Evolutionary conservation across 768 basidiomycete genomes (phyloP).

Genomic region (Pisolithus tinctorius): DNA sequence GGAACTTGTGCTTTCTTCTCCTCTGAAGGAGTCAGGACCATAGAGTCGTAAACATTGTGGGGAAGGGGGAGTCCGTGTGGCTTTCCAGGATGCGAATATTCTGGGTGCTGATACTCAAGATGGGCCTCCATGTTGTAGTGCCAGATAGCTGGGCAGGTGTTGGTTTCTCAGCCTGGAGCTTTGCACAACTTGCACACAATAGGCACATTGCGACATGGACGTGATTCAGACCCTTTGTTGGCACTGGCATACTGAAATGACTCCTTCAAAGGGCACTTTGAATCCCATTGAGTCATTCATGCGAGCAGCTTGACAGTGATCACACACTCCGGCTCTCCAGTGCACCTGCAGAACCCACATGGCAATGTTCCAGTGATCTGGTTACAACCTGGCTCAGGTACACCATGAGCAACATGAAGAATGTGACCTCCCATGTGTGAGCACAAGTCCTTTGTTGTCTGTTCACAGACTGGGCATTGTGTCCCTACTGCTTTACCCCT

Average conservation of each 20-base stretch:
- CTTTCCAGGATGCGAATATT: background rate
- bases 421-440: slow-evolving; percentile 4
- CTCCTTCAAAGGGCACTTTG: background rate
- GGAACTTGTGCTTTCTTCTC: too few relatives aligned
- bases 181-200: background rate
- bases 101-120: background rate
- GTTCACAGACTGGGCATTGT: background rate
- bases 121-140: background rate
- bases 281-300: background rate
- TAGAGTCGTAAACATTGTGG: too few relatives aligned
- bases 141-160: background rate
- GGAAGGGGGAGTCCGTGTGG: background rate
- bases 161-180: background rate
- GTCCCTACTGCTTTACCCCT: background rate
- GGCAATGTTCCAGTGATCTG: background rate
- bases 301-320: background rate
- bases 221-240: background rate
- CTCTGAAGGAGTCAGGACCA: too few relatives aligned
- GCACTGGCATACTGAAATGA: background rate
- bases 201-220: background rate
- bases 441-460: background rate
- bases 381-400: too few relatives aligned
- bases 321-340: background rate
- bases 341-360: background rate
- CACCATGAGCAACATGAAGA: background rate